phyloP scores from a whole-genome alignment of 1,284 basidiomycete species.

The Pseudozyma sp. region DNA sequence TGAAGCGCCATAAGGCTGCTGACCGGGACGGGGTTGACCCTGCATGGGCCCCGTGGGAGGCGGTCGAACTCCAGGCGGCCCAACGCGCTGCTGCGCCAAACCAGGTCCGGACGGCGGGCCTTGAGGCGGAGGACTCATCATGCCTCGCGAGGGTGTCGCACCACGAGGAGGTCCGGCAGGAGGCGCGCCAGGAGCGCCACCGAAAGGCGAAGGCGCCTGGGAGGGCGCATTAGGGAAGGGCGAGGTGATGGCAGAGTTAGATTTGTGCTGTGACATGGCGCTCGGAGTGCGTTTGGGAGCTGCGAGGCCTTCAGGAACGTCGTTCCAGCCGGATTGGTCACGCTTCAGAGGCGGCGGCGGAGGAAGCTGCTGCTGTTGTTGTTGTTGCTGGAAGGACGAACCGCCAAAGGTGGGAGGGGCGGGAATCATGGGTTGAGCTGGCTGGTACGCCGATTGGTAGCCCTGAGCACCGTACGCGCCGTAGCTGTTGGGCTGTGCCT shows the following conservation, averaged over 20 bases:
- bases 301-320: slow-evolving; percentile 74
- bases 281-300: slow-evolving; percentile 66
- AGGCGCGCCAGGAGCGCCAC: slow-evolving; percentile 52
- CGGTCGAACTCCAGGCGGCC: slow-evolving; percentile 41
- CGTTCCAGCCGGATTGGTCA: slow-evolving; percentile 88
- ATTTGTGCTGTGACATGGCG: slow-evolving; percentile 54
- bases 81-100: slow-evolving; percentile 37
- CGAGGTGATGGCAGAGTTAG: slow-evolving; percentile 75
- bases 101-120: slow-evolving; percentile 40
- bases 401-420: slow-evolving; percentile 69
- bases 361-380: slow-evolving; percentile 55
- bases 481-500: slow-evolving; percentile 33
- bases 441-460: slow-evolving; percentile 68
- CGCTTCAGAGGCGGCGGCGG: slow-evolving; percentile 73
- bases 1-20: slow-evolving; percentile 26
- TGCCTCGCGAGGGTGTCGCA: slow-evolving; percentile 67
- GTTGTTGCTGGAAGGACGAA: slow-evolving; percentile 37
- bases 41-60: slow-evolving; percentile 28
- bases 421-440: slow-evolving; percentile 59
- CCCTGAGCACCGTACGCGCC: slow-evolving; percentile 32
- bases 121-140: slow-evolving; percentile 64
- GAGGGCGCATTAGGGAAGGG: slow-evolving; percentile 82
- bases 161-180: slow-evolving; percentile 64
- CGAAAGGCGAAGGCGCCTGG: slow-evolving; percentile 41
- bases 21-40: slow-evolving; percentile 31